These are phyloP conservation scores for Haplosporangium gracile DNA, from an alignment of 192 early-diverging fungal genomes.

Conservation along the genomic window DNA sequence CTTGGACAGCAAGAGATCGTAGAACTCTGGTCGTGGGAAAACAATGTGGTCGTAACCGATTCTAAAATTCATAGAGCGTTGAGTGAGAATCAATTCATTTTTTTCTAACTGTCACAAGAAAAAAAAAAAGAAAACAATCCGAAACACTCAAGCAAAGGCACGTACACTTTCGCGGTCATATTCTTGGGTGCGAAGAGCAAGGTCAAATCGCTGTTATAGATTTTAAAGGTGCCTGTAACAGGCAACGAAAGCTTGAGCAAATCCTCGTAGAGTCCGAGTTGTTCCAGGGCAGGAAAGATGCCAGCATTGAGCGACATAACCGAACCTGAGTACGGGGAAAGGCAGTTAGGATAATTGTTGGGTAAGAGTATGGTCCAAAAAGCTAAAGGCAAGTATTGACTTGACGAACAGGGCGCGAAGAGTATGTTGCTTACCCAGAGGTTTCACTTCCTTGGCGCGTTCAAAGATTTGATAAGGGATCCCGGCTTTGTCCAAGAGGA, in stretches of 20 bases:
- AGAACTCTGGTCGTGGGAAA: constrained; percentile 13
- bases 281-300: neutral
- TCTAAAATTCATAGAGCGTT: neutral
- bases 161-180: neutral
- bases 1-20: constrained; percentile 15
- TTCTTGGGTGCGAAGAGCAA: neutral
- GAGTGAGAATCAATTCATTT: neutral
- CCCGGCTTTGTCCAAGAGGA: constrained; percentile 3
- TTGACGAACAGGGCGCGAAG: neutral
- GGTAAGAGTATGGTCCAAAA: too few relatives aligned
- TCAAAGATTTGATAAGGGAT: constrained; percentile 25
- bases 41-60: constrained; percentile 14
- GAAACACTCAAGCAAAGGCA: neutral
- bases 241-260: neutral
- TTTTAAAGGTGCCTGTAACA: neutral
- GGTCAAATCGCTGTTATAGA: neutral
- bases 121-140: too few relatives aligned
- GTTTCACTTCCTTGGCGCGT: constrained; percentile 11
- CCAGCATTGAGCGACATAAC: neutral
- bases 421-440: neutral
- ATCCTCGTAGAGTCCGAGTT: neutral
- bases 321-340: neutral
- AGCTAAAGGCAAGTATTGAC: neutral
- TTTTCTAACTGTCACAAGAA: too few relatives aligned
- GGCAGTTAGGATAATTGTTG: too few relatives aligned